Evolutionary conservation across 2,329 filamentous ascomycete genomes (phyloP), one percentile per base, ranked within the genome.

Genomic region (Gremmenia infestans): DNA sequence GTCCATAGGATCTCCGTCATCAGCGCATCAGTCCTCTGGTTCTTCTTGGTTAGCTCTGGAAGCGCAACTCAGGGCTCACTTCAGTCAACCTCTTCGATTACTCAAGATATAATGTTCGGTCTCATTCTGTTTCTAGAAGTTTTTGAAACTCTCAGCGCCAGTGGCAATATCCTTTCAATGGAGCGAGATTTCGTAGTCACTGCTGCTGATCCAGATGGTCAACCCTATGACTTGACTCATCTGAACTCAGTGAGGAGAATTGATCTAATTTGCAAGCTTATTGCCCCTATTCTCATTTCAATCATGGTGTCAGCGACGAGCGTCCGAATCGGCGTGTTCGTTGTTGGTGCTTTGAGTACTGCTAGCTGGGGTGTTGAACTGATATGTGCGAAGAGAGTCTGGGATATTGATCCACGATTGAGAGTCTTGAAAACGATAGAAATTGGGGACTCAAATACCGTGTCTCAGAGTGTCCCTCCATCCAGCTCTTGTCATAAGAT

Each of bases 231-330:
- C 50, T 64, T 76, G 32, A 75, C 73, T 1, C 69, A 65, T 55
- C 58, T 82, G 3, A 82, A 82, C 63, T 74, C 80, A 1, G 73
- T 73, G 79, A 72, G 80, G 53, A 72, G 79, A 7, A 82, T 83
- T 57, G 81, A 83, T 60, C 72, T 83, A 3, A 72, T 77, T 45
- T 83, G 80, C 71, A 83, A 83, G 64, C 74, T 83, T 14, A 56
- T 80, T 32, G 76, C 77, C 0, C 81, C 81, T 0, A 71, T 82
- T 6, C 66, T 77, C 7, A 78, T 81, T 22, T 78, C 79, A 0
- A 52, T 76, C 6, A 61, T 81, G 12, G 71, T 74, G 25, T 73
- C 73, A 7, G 71, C 74, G 28, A 70, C 77, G 14, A 69, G 70
- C 6, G 73, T 75, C 0, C 69, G 63, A 3, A 55, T 72, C 14